Base-by-base conservation (phyloP, 1,139 yeast species). In the Yamadazyma atmosphaerica region DNA sequence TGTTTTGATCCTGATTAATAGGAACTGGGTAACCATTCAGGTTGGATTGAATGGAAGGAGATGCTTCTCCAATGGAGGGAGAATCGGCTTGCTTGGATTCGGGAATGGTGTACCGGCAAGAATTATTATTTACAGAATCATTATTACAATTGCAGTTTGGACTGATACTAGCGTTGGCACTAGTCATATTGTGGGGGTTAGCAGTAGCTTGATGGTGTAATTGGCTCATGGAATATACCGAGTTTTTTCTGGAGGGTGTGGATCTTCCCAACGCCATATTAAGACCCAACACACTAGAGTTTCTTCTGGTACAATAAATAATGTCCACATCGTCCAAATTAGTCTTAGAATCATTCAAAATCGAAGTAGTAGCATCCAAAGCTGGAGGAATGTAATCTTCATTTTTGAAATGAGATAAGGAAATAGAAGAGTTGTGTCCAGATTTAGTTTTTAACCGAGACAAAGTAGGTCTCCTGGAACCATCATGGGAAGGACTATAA, bases 301-400 rank as follows among this genome's bases (percentile, higher is more conserved):
- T 62, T 47, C 90, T 73, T 51, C 90, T 72, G 36, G 63, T 61
- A 27, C 82, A 72, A 58, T 75, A 81, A 27, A 85, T 76, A 69
- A 86, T 78, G 47, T 86, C 92, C 16, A 85, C 79, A 42, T 78
- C 75, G 51, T 82, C 84, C 45, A 84, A 70, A 51, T 82, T 77
- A 11, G 84, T 68, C 37, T 68, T 61, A 32, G 74, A 65, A 50
- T 79, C 82, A 31, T 74, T 73, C 36, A 86, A 69, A 26, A 83
- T 72, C 34, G 79, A 72, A 3, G 92, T 78, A 18, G 90, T 76
- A 8, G 90, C 90, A 54, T 86, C 95, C 54, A 88, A 68, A 8
- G 89, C 89, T 2, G 96, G 89, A 1, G 95, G 89, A 36, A 86
- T 85, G 50, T 69, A 79, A 58, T 86, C 88, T 55, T 86, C 76